These are phyloP conservation scores for Rosa persica DNA, from an alignment of 306 rosid genomes.

Conservation along the genomic window DNA sequence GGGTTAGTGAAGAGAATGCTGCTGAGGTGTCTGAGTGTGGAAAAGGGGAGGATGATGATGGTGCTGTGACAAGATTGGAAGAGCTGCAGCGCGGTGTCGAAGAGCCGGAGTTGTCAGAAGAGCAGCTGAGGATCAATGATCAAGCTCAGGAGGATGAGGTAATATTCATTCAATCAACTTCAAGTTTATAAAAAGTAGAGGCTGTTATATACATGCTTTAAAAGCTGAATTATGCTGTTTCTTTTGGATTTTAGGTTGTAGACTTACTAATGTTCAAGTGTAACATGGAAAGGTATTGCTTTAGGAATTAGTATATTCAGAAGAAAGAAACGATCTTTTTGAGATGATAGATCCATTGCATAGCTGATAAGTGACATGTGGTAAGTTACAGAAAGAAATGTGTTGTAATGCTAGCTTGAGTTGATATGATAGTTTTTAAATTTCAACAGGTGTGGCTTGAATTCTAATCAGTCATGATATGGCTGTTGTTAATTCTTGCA, in stretches of 20 bases:
- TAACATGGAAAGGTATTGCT: not conserved
- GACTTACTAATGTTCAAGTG: too few relatives aligned
- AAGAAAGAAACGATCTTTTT: not conserved
- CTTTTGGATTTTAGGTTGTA: too few relatives aligned
- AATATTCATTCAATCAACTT: not conserved
- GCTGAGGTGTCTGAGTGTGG: too few relatives aligned
- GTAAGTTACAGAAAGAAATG: not conserved
- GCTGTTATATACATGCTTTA: too few relatives aligned
- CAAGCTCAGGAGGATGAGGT: conserved; percentile 91
- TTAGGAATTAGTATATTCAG: not conserved
- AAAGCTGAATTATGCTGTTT: not conserved
- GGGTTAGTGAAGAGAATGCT: conserved; percentile 12
- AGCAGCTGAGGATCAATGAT: conserved; percentile 60
- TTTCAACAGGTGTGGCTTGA: not conserved
- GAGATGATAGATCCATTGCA: not conserved
- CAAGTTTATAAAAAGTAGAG: not conserved
- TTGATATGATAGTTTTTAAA: not conserved
- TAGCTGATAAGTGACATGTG: not conserved
- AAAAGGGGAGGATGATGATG: conserved; percentile 9
- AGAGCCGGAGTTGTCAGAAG: conserved; percentile 56
- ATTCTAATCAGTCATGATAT: not conserved
- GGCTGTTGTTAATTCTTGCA: not conserved
- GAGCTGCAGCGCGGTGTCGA: conserved; percentile 31
- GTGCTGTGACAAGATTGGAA: conserved; percentile 43
- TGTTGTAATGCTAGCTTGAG: not conserved